These are phyloP conservation scores for Carnegiea gigantea DNA, from an alignment of 179 eudicot genomes.

Conservation along the genomic window DNA sequence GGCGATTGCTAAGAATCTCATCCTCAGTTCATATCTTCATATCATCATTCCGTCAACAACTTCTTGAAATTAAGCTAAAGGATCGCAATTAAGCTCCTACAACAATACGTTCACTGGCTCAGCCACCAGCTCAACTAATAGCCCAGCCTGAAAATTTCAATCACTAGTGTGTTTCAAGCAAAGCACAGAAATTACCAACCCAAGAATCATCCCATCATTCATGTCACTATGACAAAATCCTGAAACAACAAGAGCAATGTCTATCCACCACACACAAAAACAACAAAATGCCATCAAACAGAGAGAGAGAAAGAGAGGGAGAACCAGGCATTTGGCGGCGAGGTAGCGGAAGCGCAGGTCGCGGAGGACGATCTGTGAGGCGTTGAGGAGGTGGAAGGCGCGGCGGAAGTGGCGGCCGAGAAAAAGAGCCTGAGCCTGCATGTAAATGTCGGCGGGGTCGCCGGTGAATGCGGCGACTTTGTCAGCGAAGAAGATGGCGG, in stretches of 20 bases:
- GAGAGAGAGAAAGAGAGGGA: background rate
- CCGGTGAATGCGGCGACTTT: constrained; percentile 85
- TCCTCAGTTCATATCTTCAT: background rate
- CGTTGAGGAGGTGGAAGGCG: constrained; percentile 89
- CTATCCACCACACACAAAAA: background rate
- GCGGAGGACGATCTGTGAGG: constrained; percentile 81
- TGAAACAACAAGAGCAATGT: background rate
- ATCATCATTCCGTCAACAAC: background rate
- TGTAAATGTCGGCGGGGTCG: constrained; percentile 82
- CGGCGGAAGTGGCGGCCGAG: constrained; percentile 94
- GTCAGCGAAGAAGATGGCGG: constrained; percentile 93
- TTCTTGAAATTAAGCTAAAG: background rate
- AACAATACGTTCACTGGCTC: background rate
- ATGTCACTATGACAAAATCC: background rate
- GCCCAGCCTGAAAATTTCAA: background rate
- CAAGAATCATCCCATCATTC: background rate
- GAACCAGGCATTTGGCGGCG: constrained; percentile 93
- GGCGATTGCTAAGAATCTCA: background rate
- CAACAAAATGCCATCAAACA: no score
- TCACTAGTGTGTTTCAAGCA: background rate
- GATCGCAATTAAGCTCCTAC: background rate
- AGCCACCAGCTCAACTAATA: background rate
- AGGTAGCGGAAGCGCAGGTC: constrained; percentile 96
- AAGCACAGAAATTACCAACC: background rate
- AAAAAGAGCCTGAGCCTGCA: constrained; percentile 93